phyloP scores from a whole-genome alignment of 768 basidiomycete species.

The Mycena alexandri region DNA sequence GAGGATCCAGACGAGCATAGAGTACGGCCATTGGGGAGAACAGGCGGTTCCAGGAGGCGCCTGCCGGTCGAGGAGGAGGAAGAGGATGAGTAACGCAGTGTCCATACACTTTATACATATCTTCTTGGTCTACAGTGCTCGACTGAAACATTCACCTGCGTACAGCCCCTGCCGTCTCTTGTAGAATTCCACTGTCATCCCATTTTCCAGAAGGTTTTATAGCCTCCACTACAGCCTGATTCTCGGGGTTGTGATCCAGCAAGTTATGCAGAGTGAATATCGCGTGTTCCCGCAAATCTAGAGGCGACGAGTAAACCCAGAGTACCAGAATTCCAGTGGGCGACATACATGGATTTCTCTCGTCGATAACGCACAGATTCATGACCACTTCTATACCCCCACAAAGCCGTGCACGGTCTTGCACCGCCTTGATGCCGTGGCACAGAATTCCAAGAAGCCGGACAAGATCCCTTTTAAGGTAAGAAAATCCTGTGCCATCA shows the following conservation, averaged over 20 bases:
- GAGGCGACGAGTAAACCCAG: constrained; percentile 28
- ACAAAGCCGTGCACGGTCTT: constrained; percentile 78
- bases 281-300: constrained; percentile 94
- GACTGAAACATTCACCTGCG: constrained; percentile 42
- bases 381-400: constrained; percentile 87
- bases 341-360: constrained; percentile 90
- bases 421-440: constrained; percentile 72
- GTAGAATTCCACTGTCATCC: constrained; percentile 68
- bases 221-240: constrained; percentile 82
- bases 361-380: constrained; percentile 91
- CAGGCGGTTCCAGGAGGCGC: constrained; percentile 66
- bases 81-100: constrained; percentile 39
- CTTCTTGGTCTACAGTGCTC: constrained; percentile 36
- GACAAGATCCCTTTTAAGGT: constrained; percentile 92
- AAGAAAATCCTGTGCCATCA: constrained; percentile 76
- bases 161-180: constrained; percentile 50
- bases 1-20: constrained; percentile 76
- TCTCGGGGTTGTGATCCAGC: constrained; percentile 80
- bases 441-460: constrained; percentile 85
- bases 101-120: constrained; percentile 29
- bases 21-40: constrained; percentile 67
- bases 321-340: constrained; percentile 28
- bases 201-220: constrained; percentile 74
- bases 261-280: constrained; percentile 87
- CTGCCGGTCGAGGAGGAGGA: constrained; percentile 74